Evolutionary conservation across 805 yeast genomes (phyloP).

Genomic region (Starmerella asiatica): DNA sequence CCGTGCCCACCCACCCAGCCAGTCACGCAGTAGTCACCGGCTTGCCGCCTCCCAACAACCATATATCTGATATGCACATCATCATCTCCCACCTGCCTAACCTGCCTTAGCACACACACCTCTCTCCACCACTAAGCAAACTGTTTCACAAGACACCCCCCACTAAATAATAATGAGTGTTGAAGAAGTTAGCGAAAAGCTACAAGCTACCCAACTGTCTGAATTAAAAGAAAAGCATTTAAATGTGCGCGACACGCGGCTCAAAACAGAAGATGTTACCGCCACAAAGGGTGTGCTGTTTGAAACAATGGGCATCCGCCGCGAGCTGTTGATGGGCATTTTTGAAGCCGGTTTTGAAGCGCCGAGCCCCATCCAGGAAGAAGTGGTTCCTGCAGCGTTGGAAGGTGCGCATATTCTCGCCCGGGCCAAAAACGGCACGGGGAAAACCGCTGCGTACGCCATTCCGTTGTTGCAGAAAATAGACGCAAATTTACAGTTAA

Average conservation of each 20-base stretch:
- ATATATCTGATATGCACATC: no score
- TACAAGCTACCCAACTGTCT: constrained; percentile 1
- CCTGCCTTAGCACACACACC: no score
- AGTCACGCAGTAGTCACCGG: no score
- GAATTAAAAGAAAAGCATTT: constrained; percentile 64
- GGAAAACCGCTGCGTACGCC: constrained; percentile 94
- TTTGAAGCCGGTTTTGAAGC: constrained; percentile 98
- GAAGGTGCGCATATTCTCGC: constrained; percentile 94
- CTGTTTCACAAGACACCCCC: no score
- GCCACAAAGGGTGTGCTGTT: constrained; percentile 81
- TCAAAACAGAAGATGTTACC: constrained; percentile 92
- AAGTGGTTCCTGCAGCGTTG: constrained; percentile 86
- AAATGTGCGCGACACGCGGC: constrained; percentile 81
- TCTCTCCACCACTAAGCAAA: no score
- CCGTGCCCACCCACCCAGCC: no score
- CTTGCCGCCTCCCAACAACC: no score
- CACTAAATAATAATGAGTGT: constrained; percentile 2
- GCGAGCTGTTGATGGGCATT: constrained; percentile 94
- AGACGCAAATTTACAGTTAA: constrained; percentile 68
- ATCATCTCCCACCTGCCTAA: no score
- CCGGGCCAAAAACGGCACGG: constrained; percentile 97
- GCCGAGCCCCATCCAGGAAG: constrained; percentile 97
- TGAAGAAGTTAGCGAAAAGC: constrained; percentile 9
- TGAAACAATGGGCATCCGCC: constrained; percentile 80
- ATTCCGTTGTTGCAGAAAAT: constrained; percentile 85